A percentile compares a stretch with the other conserved stretches of the same genome.
Evolutionary conservation across 192 early-diverging fungal genomes (phyloP).

Genomic region (Physocladia obscura): DNA sequence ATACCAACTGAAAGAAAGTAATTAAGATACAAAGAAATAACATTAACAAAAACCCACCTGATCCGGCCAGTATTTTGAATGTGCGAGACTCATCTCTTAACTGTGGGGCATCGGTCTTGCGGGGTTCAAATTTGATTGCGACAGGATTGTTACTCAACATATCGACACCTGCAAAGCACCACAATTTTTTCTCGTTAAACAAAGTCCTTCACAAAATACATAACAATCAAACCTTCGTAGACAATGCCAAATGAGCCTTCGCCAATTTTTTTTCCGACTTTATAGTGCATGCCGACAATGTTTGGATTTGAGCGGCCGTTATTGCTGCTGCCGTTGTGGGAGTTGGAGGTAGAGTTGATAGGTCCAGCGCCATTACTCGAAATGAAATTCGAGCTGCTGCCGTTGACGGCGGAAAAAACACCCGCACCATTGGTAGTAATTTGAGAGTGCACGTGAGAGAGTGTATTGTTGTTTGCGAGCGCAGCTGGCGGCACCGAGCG

Average conservation of each 20-base stretch:
- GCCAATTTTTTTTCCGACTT: constrained; percentile 93
- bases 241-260: constrained; percentile 98
- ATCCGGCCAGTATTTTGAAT: constrained; percentile 87
- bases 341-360: not conserved
- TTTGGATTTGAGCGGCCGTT: constrained; percentile 42
- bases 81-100: constrained; percentile 93
- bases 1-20: constrained; percentile 87
- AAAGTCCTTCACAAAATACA: not conserved
- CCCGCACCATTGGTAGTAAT: too few species aligned
- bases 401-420: not conserved
- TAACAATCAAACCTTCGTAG: constrained; percentile 89
- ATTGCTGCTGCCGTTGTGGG: not conserved
- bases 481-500: not conserved
- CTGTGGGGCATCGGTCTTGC: constrained; percentile 96
- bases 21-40: too few species aligned
- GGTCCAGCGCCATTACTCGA: too few species aligned
- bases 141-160: constrained; percentile 87
- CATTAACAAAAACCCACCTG: constrained; percentile 29
- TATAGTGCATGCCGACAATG: constrained; percentile 93
- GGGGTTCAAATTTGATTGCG: constrained; percentile 97
- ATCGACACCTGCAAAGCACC: constrained; percentile 80
- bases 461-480: too few species aligned
- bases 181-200: too few species aligned
- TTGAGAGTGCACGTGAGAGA: too few species aligned
- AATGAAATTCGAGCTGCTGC: not conserved